Base-by-base conservation (phyloP, 345 rosid genomes). In the Crucihimalaya himalaica region DNA sequence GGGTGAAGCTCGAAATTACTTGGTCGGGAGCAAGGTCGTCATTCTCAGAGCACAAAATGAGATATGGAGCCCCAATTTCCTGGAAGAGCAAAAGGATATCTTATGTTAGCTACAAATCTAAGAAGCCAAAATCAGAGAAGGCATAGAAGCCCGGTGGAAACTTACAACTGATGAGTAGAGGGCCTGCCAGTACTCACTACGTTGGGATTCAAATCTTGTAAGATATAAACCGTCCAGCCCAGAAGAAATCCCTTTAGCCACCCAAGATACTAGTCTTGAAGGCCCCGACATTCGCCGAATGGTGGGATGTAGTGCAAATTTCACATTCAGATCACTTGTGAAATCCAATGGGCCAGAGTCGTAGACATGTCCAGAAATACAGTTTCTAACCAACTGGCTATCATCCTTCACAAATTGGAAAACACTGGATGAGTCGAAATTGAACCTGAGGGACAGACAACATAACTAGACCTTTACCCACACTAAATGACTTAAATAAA, bases 301-400 rank as follows among this genome's bases (percentile, higher is more conserved):
- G 28, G 87, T 65, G 20, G 96, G 84, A 62, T 81, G 94, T 18
- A 95, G 71, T 51, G 90, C 81, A 61, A 88, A 92, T 46, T 80
- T 89, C 42, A 82, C 87, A 81, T 82, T 87, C 79, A 92, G 72
- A 78, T 92, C 96, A 67, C 93, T 88, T 5, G 89, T 88, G 64
- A 95, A 90, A 84, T 95, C 97, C 66, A 90, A 72, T 0, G 99
- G 97, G 34, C 97, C 65, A 69, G 99, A 95, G 73, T 92, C 99
- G 51, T 88, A 95, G 72, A 92, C 83, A 66, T 89, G 90, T 72
- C 97, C 97, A 73, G 88, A 87, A 55, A 92, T 67, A 79, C 99
- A 95, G 77, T 63, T 83, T 71, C 92, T 85, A 64, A 92, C 81
- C 79, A 88, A 77, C 63, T 80, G 87, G 78, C 82, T 82, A 73